Percentiles rank a stretch among this genome's conserved stretches.
phyloP scores from a whole-genome alignment of 805 yeast genomes.

The Kurtzmaniella fragi region DNA sequence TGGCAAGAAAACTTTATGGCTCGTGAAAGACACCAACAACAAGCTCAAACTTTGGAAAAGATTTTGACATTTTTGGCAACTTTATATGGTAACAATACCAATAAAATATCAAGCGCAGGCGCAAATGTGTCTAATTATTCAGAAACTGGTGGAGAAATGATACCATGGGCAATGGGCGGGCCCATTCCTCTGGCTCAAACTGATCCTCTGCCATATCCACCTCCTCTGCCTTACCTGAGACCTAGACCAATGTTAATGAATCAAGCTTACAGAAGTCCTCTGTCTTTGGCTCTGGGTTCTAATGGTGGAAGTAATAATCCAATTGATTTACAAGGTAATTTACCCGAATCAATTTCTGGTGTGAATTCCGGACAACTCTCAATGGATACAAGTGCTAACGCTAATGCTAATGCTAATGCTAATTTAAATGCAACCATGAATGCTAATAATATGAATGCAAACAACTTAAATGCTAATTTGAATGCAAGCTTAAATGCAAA shows the following conservation, averaged over 20 bases:
- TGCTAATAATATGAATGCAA: neutral
- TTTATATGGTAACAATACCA: slow-evolving; percentile 53
- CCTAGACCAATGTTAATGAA: slow-evolving; percentile 39
- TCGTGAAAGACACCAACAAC: slow-evolving; percentile 80
- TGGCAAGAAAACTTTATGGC: slow-evolving; percentile 88
- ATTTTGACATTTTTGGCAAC: slow-evolving; percentile 84
- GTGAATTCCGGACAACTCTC: neutral
- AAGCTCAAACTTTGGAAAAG: slow-evolving; percentile 82
- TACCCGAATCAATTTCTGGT: neutral
- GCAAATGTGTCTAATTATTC: slow-evolving; percentile 3
- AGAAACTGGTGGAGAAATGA: neutral
- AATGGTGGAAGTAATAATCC: neutral
- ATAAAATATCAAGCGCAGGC: slow-evolving; percentile 5
- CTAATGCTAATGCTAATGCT: neutral
- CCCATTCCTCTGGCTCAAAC: slow-evolving; percentile 1
- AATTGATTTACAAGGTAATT: neutral
- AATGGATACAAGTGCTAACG: no score
- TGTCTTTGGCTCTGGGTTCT: slow-evolving; percentile 1
- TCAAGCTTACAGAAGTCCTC: slow-evolving; percentile 22
- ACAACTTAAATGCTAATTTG: no score
- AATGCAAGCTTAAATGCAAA: no score
- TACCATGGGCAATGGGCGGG: neutral
- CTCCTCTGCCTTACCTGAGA: slow-evolving; percentile 18
- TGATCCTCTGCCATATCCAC: slow-evolving; percentile 6
- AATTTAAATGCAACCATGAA: neutral